Evolutionary conservation across 2,329 filamentous ascomycete species (phyloP), one percentile per base, ranked within the genome.

Genomic region (Fusarium newnesense): DNA sequence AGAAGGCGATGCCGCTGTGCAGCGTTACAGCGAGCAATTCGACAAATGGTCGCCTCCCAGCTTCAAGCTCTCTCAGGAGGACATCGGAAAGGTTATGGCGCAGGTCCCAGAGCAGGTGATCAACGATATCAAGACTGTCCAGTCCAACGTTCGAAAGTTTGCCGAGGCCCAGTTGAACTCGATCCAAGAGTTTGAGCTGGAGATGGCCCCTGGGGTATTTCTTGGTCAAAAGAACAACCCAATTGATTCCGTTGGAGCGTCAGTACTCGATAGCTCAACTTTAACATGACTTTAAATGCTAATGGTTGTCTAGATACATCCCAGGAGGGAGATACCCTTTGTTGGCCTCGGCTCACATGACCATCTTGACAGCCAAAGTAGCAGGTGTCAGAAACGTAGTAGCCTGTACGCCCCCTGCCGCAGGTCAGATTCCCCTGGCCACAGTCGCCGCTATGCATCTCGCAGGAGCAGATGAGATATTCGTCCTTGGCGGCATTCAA

Each of bases 201-300:
- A 60, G 10, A 52, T 60, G 34, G 44, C 34, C 4, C 57, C 57
- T n/a, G 57, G 57, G 4, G 57, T 60, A 2, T 52, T 60, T 52
- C 44, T 60, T 40, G 57, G 57, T 3, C 57, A 60, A 21, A 60
- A 60, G 57, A 60, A 60, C 1, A 60, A 60, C 36, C 57, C 57
- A 1, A 52, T 60, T 12, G 57, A 60, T 12, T 50, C 57, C 12
- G 57, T 60, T 32, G 43, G 57, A n/a, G 44, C 43, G 57, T 52
- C 4, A 52, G 57, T 60, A 30, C 26, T 13, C 8, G 8, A 15
- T n/a, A 4, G 11, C 28, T n/a, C 19, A 13, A n/a, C 8, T n/a
- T 42, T 4, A 26, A 0, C 7, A 13, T 11, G 4, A 11, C 4
- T 19, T 1, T 9, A 10, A 19, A 4, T 24, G 24, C 42, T 59